Percentiles rank a stretch among this genome's conserved stretches.
These are phyloP conservation scores for Trametes hirsuta DNA, from an alignment of 1,284 basidiomycete species.

Conservation along the genomic window DNA sequence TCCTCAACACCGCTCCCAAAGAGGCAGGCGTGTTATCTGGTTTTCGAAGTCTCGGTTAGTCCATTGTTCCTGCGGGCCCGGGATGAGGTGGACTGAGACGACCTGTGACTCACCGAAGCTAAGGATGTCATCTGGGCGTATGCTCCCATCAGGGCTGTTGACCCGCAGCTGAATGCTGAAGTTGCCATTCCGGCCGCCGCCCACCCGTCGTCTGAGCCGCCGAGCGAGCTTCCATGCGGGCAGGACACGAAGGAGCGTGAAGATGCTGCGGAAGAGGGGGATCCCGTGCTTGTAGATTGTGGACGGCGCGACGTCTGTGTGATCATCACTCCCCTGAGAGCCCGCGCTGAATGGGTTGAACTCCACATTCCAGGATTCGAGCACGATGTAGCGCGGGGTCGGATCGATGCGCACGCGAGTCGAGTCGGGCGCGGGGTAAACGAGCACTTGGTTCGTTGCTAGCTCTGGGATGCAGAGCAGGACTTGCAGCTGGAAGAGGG, in stretches of 20 bases:
- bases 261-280: slow-evolving; percentile 75
- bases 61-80: slow-evolving; percentile 28
- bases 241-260: slow-evolving; percentile 67
- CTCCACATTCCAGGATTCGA: slow-evolving; percentile 71
- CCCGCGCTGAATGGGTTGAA: slow-evolving; percentile 43
- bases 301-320: slow-evolving; percentile 61
- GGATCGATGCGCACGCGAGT: slow-evolving; percentile 68
- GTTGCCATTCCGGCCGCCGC: slow-evolving; percentile 46
- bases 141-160: slow-evolving; percentile 37
- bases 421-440: slow-evolving; percentile 59
- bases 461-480: slow-evolving; percentile 70
- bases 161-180: slow-evolving; percentile 60
- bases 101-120: slow-evolving; percentile 41
- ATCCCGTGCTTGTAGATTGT: slow-evolving; percentile 85
- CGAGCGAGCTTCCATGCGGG: slow-evolving; percentile 75
- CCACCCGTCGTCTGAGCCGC: slow-evolving; percentile 53
- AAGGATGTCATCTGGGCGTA: slow-evolving; percentile 38
- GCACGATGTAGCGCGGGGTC: slow-evolving; percentile 64
- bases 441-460: slow-evolving; percentile 68
- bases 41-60: slow-evolving; percentile 16
- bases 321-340: slow-evolving; percentile 34
- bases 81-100: slow-evolving; percentile 15
- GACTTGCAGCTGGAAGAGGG: slow-evolving; percentile 68
- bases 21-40: slow-evolving; percentile 46
- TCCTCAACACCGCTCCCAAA: slow-evolving; percentile 47